Evolutionary conservation across 2,329 filamentous ascomycete genomes (phyloP).

Genomic region (Fusarium domesticum): DNA sequence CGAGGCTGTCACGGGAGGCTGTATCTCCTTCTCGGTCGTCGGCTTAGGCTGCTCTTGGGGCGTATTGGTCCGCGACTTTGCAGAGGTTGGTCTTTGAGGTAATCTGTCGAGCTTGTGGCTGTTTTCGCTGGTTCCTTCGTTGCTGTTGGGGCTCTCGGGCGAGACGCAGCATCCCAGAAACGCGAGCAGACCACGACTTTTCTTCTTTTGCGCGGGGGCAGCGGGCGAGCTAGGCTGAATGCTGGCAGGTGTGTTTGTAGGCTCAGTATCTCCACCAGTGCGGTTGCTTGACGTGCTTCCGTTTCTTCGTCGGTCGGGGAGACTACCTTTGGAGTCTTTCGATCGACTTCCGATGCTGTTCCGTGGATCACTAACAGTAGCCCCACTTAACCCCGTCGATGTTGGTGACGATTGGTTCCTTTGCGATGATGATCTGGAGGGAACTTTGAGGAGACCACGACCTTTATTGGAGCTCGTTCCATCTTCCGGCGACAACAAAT

Average conservation of each 20-base stretch:
- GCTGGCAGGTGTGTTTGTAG: conserved; percentile 46
- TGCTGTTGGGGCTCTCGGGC: conserved; percentile 55
- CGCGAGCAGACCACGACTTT: conserved; percentile 53
- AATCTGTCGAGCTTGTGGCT: conserved; percentile 59
- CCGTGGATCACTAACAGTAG: conserved; percentile 55
- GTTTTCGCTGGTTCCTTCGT: conserved; percentile 53
- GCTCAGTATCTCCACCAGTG: conserved; percentile 53
- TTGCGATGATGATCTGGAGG: conserved; percentile 60
- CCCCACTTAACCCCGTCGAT: conserved; percentile 58
- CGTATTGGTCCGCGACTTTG: conserved; percentile 52
- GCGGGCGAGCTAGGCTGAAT: conserved; percentile 53
- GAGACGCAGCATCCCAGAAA: conserved; percentile 67
- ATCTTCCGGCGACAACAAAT: conserved; percentile 42
- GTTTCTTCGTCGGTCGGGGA: conserved; percentile 61
- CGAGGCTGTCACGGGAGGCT: conserved; percentile 34
- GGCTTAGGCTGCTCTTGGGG: conserved; percentile 48
- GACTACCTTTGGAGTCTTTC: conserved; percentile 63
- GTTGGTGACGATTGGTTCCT: conserved; percentile 58
- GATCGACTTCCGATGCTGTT: conserved; percentile 63
- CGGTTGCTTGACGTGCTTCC: conserved; percentile 66
- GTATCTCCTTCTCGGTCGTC: conserved; percentile 50
- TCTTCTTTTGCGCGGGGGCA: conserved; percentile 50
- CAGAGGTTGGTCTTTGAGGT: conserved; percentile 52
- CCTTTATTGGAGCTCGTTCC: conserved; percentile 46
- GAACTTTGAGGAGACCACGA: conserved; percentile 54